Evolutionary conservation across 1,139 yeast species (phyloP), one percentile per base, ranked within the genome.

Genomic region (Nadsonia starkeyi-henricii): DNA sequence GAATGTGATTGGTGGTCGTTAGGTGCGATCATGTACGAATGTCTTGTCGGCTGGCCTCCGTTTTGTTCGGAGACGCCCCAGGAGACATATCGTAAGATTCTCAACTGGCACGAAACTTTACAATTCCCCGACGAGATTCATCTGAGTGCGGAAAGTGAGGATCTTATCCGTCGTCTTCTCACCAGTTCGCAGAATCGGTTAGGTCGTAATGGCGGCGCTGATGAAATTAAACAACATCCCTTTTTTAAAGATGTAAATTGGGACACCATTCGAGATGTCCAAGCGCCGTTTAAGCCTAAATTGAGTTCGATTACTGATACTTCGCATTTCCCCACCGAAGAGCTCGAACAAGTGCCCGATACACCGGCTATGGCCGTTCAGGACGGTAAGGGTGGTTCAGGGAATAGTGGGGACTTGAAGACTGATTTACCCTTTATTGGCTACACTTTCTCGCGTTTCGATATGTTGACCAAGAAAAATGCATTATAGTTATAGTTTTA

Each of bases 1-100:
- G 97, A 91, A 64, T 93, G 99, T 69, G 99, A 91, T 65, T 91
- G 99, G 99, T 91, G 98, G 98, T 86, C 96, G 3, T 70, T 91
- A 42, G 99, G 99, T 26, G 96, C 97, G 1, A 91, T 91, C 63
- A 91, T 91, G 99, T 91, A 85, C 68, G 99, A 91, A 71, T 91
- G 98, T 71, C 72, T 91, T 54, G 86, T 91, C 55, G 99, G 99
- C 19, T 91, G 98, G 97, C 98, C 99, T 20, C 99, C 99, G 50
- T 91, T 91, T 68, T 93, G 98, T 68, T 84, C 95, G 0, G 98
- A 91, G 63, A 86, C 96, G 3, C 97, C 98, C n/a, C 96, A 89
- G 58, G 98, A 91, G 59, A 91, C 98, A 0, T 91, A 91, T 65
- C 75, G 94, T 52, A 93, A 91, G 75, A 91, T 91, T 61, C 72